phyloP scores from a whole-genome alignment of 306 rosid genomes.

The Arachis hypogaea region DNA sequence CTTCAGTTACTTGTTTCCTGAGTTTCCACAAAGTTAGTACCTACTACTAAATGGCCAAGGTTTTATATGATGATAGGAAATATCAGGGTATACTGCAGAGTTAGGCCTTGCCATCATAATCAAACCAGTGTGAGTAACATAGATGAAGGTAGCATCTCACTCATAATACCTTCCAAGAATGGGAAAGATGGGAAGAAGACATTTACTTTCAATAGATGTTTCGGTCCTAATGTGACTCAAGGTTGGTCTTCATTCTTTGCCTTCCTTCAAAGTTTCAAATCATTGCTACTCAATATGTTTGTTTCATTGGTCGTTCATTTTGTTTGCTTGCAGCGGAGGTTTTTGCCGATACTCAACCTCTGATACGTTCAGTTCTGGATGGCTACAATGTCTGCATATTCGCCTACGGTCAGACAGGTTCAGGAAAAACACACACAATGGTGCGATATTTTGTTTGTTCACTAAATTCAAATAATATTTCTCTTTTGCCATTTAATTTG shows the following conservation, averaged over 20 bases:
- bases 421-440: constrained; percentile 96
- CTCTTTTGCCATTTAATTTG: constrained; percentile 6
- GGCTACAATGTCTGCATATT: constrained; percentile 96
- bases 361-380: constrained; percentile 90
- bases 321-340: constrained; percentile 64
- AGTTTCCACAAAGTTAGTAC: background rate
- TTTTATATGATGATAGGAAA: constrained; percentile 56
- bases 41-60: constrained; percentile 32
- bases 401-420: constrained; percentile 98
- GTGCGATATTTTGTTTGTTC: constrained; percentile 48
- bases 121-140: constrained; percentile 49
- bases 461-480: too few relatives aligned
- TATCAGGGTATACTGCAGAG: constrained; percentile 94
- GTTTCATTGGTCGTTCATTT: constrained; percentile 29
- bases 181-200: constrained; percentile 81
- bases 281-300: constrained; percentile 1
- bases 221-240: constrained; percentile 86
- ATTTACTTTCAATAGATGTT: constrained; percentile 80
- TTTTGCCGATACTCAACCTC: constrained; percentile 83
- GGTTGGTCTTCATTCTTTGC: constrained; percentile 51
- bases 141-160: constrained; percentile 71
- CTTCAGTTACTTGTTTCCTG: background rate
- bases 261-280: background rate
- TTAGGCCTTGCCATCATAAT: constrained; percentile 71
- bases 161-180: constrained; percentile 65